Percentiles rank a stretch among this genome's conserved stretches.
phyloP scores from a whole-genome alignment of 805 yeast species.

The Lipomyces lipofer region DNA sequence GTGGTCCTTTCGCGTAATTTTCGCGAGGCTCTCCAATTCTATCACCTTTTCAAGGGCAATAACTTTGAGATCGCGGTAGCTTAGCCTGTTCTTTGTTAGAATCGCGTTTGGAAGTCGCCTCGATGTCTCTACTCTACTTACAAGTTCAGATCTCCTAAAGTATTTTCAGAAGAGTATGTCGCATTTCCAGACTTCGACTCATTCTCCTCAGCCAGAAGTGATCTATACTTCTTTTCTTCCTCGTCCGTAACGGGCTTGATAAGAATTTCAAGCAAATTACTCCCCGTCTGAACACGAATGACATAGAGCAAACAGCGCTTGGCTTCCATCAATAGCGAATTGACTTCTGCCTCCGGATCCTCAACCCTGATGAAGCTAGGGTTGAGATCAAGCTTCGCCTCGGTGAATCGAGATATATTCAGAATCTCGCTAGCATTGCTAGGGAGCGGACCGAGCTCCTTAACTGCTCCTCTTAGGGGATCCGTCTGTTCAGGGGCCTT shows the following conservation, averaged over 20 bases:
- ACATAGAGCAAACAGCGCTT: slow-evolving; percentile 81
- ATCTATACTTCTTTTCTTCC: slow-evolving; percentile 67
- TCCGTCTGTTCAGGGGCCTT: slow-evolving; percentile 46
- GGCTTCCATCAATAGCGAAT: slow-evolving; percentile 67
- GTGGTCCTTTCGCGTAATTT: slow-evolving; percentile 63
- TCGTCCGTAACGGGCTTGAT: slow-evolving; percentile 63
- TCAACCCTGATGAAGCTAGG: slow-evolving; percentile 50
- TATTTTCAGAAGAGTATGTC: slow-evolving; percentile 32
- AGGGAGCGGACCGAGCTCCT: slow-evolving; percentile 46
- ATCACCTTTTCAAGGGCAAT: slow-evolving; percentile 71
- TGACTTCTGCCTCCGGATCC: slow-evolving; percentile 56
- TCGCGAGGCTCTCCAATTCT: slow-evolving; percentile 69
- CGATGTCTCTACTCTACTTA: not conserved
- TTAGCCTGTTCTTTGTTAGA: slow-evolving; percentile 24
- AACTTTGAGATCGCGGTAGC: slow-evolving; percentile 76
- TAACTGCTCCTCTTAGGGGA: slow-evolving; percentile 50
- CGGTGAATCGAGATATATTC: slow-evolving; percentile 55
- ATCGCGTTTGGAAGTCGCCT: slow-evolving; percentile 14
- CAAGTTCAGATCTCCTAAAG: slow-evolving; percentile 17
- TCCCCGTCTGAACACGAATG: slow-evolving; percentile 73
- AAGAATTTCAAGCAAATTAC: slow-evolving; percentile 66
- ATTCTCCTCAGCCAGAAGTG: slow-evolving; percentile 53
- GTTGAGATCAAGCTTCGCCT: slow-evolving; percentile 58
- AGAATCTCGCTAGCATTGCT: slow-evolving; percentile 49
- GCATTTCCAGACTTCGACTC: slow-evolving; percentile 28